Base-by-base conservation (phyloP, 2,329 filamentous ascomycete species). In the Colletotrichum sp. region DNA sequence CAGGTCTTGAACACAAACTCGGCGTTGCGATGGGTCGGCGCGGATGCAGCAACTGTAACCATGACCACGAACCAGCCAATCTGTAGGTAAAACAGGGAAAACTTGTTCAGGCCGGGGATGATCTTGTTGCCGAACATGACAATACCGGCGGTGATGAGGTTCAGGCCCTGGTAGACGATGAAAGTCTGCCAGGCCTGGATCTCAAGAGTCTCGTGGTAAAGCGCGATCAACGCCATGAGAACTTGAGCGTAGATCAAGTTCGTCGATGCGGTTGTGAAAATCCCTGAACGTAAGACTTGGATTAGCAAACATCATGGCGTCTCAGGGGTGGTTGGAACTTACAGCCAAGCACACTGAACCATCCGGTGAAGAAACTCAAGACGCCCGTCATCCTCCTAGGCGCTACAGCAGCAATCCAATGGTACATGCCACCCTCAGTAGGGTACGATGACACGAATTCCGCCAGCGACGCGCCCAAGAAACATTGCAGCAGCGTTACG, bases 1-100 rank as follows among this genome's bases (percentile, higher is more conserved):
- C 87, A 90, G 3, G 87, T 89, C 49, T 80, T 82, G 79, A 90
- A 90, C 24, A 90, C 89, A 71, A 90, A 90, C n/a, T 86, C 82
- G 65, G 84, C 81, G 65, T 83, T 80, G 21, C 87, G 87, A 71
- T 90, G 86, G 3, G 82, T 83, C 0, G 86, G 86, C 0, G 89
- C 87, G 59, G 84, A 85, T 6, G 88, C 86, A 5, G 85, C 85
- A 8, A 90, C 88, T 1, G 86, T 87, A 71, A 90, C 82, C 74
- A 90, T 84, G 13, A 88, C 86, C 8, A 86, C 83, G 52, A 89
- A 82, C 82, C 87, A 89, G 60, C 86, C 85, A 26, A 89, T 80
- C 71, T 88, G 87, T 8, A 89, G 83, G 64, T 88, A 89, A 65
- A 85, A 83, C 30, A 87, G 82, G 4, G 87, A 88, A 71, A 87